A percentile compares a stretch with the other conserved stretches of the same genome.
Evolutionary conservation across 2,329 filamentous ascomycete genomes (phyloP).

Genomic region (Fusarium mexicanum): DNA sequence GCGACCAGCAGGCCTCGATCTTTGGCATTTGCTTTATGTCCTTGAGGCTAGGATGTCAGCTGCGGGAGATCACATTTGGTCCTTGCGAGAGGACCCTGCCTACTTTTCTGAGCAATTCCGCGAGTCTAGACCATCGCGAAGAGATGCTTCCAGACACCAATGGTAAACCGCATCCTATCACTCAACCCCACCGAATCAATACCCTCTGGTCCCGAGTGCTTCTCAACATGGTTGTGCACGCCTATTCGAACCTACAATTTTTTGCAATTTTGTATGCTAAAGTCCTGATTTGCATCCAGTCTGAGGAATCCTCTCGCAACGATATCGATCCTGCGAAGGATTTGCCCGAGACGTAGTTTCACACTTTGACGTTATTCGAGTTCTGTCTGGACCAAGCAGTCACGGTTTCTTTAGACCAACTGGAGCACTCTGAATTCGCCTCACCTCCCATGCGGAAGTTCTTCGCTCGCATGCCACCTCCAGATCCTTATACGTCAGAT

Average conservation of each 20-base stretch:
- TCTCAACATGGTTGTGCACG: background rate
- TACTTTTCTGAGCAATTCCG: conserved; percentile 61
- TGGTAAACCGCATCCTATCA: background rate
- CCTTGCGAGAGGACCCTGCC: conserved; percentile 66
- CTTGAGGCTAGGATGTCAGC: conserved; percentile 52
- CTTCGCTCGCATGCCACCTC: background rate
- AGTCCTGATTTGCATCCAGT: background rate
- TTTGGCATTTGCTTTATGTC: conserved; percentile 36
- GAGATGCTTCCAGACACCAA: background rate
- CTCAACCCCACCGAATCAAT: background rate
- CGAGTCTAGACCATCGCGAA: conserved; percentile 56
- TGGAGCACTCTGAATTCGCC: background rate
- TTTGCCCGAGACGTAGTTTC: background rate
- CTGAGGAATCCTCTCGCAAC: background rate
- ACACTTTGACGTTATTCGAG: background rate
- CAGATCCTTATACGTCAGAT: background rate
- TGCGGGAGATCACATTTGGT: conserved; percentile 64
- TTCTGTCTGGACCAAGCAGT: background rate
- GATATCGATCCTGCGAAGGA: background rate
- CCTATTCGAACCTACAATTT: background rate
- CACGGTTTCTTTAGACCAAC: background rate
- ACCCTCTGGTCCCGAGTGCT: background rate
- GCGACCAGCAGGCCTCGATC: conserved; percentile 56
- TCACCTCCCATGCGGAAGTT: background rate
- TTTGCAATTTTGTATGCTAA: background rate